A percentile compares a stretch with the other conserved stretches of the same genome.
phyloP scores from a whole-genome alignment of 306 rosid genomes.

The Oemleria cerasiformis region DNA sequence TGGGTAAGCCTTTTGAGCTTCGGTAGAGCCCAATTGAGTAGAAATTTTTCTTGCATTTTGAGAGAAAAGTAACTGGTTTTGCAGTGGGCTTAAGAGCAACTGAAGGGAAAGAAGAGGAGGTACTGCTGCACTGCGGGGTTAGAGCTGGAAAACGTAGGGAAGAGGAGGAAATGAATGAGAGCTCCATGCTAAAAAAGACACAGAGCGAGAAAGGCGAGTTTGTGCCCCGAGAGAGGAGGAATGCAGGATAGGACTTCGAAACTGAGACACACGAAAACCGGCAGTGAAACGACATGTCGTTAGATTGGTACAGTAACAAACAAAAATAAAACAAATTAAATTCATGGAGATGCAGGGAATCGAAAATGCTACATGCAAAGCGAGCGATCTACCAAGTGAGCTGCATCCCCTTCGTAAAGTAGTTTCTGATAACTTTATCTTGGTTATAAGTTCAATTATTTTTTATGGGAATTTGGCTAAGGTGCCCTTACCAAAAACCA shows the following conservation, averaged over 20 bases:
- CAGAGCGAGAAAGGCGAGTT: background rate
- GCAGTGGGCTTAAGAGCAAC: background rate
- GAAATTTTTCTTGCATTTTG: slow-evolving; percentile 28
- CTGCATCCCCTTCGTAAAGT: slow-evolving; percentile 35
- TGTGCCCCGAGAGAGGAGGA: background rate
- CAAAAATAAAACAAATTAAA: background rate
- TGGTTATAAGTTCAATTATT: too few species aligned
- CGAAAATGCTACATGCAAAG: slow-evolving; percentile 27
- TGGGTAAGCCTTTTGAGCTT: slow-evolving; percentile 25
- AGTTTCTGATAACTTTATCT: too few species aligned
- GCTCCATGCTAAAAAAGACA: slow-evolving; percentile 44
- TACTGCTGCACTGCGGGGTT: slow-evolving; percentile 27
- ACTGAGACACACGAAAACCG: background rate
- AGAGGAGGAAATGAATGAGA: slow-evolving; percentile 41
- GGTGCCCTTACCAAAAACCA: too few species aligned
- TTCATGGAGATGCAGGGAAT: slow-evolving; percentile 25
- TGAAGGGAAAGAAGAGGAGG: slow-evolving; percentile 11
- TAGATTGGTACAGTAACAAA: background rate
- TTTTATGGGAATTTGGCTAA: too few species aligned
- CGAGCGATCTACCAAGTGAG: slow-evolving; percentile 31
- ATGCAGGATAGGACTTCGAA: background rate
- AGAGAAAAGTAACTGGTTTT: slow-evolving; percentile 21
- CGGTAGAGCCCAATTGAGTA: slow-evolving; percentile 29
- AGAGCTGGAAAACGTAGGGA: slow-evolving; percentile 34
- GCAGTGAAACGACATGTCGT: background rate